Evolutionary conservation across 2,329 filamentous ascomycete species (phyloP).

Genomic region (Penicillium sp.): DNA sequence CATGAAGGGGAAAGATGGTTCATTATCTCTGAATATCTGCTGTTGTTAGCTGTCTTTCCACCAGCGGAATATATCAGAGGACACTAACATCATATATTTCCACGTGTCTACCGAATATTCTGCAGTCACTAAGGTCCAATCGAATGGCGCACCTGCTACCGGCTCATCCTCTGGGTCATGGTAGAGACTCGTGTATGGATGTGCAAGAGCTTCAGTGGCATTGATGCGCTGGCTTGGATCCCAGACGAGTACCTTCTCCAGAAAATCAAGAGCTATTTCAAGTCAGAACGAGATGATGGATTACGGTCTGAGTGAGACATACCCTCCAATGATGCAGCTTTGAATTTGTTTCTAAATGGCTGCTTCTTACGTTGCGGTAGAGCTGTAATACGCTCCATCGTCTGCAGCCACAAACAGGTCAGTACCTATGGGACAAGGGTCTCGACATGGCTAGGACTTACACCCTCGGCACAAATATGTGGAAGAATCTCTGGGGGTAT

Average conservation of each 20-base stretch:
- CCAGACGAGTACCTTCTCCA: constrained; percentile 1
- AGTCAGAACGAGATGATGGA: background rate
- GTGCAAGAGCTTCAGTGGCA: background rate
- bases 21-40: background rate
- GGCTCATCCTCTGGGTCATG: constrained; percentile 5
- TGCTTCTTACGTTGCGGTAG: background rate
- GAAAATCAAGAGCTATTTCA: background rate
- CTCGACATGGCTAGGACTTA: background rate
- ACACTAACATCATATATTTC: background rate
- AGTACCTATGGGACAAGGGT: background rate
- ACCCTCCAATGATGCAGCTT: background rate
- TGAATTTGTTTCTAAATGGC: background rate
- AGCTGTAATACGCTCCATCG: background rate
- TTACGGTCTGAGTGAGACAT: background rate
- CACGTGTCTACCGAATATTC: background rate
- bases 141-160: background rate
- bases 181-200: background rate
- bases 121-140: background rate
- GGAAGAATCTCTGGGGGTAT: background rate
- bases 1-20: background rate
- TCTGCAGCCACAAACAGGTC: background rate
- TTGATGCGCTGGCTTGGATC: background rate
- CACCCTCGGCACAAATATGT: background rate
- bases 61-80: background rate
- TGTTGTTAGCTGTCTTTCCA: background rate